Evolutionary conservation across 192 early-diverging fungal genomes (phyloP).

Genomic region (Podila epigama): DNA sequence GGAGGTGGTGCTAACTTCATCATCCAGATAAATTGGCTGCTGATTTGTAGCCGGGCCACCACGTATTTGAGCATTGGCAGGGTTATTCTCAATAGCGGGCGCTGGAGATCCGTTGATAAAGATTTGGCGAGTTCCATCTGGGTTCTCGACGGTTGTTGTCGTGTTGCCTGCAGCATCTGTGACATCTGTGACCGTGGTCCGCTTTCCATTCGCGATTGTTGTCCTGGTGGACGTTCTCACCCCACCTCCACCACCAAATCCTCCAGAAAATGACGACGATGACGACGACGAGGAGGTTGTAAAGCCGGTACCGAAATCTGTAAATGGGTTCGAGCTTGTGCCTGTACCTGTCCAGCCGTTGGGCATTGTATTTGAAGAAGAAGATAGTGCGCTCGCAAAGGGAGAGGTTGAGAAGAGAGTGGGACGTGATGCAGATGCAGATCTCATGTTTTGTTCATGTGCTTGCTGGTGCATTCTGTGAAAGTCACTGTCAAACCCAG

Average conservation of each 20-base stretch:
- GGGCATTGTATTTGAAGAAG: constrained; percentile 4
- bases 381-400: constrained; percentile 13
- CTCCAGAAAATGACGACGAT: not conserved
- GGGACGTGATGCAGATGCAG: constrained; percentile 4
- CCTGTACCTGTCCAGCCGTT: constrained; percentile 10
- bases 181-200: constrained; percentile 38
- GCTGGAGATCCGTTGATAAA: constrained; percentile 30
- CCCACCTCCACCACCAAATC: constrained; percentile 17
- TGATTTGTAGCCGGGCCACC: not conserved
- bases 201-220: constrained; percentile 31
- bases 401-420: constrained; percentile 42
- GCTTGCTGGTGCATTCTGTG: not conserved
- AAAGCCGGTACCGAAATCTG: constrained; percentile 10
- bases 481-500: not conserved
- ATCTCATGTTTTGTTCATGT: not conserved
- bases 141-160: constrained; percentile 25
- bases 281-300: constrained; percentile 15
- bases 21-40: constrained; percentile 21
- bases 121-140: constrained; percentile 22
- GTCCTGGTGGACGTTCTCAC: constrained; percentile 27
- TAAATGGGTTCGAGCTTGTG: constrained; percentile 24
- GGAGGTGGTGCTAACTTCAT: constrained; percentile 6
- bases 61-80: not conserved
- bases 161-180: constrained; percentile 38
- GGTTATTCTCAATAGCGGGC: constrained; percentile 9